A percentile compares a stretch with the other conserved stretches of the same genome.
These are phyloP conservation scores for Fusarium pseudonygamai DNA, from an alignment of 2,329 filamentous ascomycete genomes.

Conservation along the genomic window DNA sequence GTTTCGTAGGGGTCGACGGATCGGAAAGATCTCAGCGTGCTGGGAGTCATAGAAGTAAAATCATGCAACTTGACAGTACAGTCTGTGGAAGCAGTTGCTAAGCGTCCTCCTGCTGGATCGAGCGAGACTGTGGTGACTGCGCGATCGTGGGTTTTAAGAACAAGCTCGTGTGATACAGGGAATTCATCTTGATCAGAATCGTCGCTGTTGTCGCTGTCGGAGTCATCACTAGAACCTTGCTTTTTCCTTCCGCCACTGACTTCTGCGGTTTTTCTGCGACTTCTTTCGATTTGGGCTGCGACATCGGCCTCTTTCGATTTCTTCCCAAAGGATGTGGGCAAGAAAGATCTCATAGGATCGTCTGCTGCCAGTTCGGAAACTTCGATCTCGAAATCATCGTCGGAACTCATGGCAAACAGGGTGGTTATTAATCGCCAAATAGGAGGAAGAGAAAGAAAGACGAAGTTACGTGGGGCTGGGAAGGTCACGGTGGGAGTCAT, in stretches of 20 bases:
- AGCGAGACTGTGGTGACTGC: conserved; percentile 85
- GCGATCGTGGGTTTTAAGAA: conserved; percentile 91
- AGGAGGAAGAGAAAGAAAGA: conserved; percentile 19
- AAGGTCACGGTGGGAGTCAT: conserved; percentile 22
- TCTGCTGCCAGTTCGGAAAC: conserved; percentile 64
- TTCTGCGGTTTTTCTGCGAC: conserved; percentile 63
- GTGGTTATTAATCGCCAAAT: conserved; percentile 19
- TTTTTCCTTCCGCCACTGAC: conserved; percentile 29
- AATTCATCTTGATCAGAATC: conserved; percentile 83
- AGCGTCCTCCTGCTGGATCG: conserved; percentile 83
- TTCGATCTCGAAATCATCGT: conserved; percentile 68
- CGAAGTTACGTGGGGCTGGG: conserved; percentile 27
- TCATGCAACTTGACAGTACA: conserved; percentile 94
- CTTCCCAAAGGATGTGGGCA: conserved; percentile 88
- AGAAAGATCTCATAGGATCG: conserved; percentile 78
- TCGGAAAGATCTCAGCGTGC: conserved; percentile 92
- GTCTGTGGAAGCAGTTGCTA: conserved; percentile 92
- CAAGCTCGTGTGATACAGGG: conserved; percentile 90
- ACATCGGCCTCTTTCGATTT: conserved; percentile 78
- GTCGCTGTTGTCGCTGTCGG: conserved; percentile 60
- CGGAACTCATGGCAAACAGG: conserved; percentile 62
- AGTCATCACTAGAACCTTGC: conserved; percentile 58
- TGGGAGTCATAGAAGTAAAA: conserved; percentile 94
- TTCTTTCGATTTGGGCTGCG: conserved; percentile 81
- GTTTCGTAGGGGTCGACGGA: conserved; percentile 86